Evolutionary conservation across 139 green algal genomes (phyloP), one percentile per base, ranked within the genome.

Genomic region (Zygnema circumcarinatum): DNA sequence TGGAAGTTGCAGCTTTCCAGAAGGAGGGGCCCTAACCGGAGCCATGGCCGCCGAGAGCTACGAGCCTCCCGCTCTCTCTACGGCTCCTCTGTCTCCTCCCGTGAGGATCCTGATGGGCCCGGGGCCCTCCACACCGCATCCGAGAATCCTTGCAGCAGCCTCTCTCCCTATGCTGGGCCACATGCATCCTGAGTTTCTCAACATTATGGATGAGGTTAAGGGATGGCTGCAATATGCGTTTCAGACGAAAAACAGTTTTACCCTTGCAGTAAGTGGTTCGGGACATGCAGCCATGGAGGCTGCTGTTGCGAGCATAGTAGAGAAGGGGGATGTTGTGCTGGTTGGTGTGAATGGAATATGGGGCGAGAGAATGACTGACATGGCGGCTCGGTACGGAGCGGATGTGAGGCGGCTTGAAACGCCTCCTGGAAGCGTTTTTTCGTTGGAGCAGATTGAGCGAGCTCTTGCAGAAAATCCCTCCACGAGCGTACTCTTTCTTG

Each of bases 221-320:
- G 90, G 95, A 56, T 96, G 96, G 33, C 95, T 98, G 78, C 86
- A 94, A 38, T 97, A 97, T 87, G n/a, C 90, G 2, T 93, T 97
- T 72, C 96, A 98, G 88, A 98, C 96, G 11, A 87, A 95, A 40
- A 93, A 88, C 87, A 93, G 91, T 83, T 96, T 98, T 93, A 96
- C 94, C 0, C 91, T 98, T 20, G 92, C 95, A 87, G 92, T 97
- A 29, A 93, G 75, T 39, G 95, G 96, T 72, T 98, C 96, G 53
- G 91, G 95, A 32, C 94, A 97, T 56, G 94, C 93, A n/a, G 96
- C 95, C 86, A 98, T 98, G 96, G 96, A 98, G 89, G 94, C 95
- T 1, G 89, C 87, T 56, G 95, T 98, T 74, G 94, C 95, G 62
- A 98, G 98, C 91, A 88, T 87, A 72, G 87, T 98, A 52, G 96